Evolutionary conservation across 345 rosid genomes (phyloP), one percentile per base, ranked within the genome.

Genomic region (Geranium rotundifolium): DNA sequence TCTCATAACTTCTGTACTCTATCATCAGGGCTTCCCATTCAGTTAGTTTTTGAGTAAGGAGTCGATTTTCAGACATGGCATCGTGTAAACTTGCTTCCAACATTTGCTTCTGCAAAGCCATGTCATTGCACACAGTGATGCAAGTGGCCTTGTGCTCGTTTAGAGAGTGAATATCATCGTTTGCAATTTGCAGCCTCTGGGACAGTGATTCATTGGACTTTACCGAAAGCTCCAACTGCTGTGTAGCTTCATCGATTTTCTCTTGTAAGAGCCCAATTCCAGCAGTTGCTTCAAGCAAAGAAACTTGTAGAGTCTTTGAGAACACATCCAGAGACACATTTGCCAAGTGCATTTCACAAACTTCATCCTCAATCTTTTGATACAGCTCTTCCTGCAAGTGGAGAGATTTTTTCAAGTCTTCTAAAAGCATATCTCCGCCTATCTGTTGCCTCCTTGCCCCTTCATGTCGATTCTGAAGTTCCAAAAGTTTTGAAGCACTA

Each of bases 301-400:
- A 80, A 71, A 83, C 90, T 65, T 66, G 83, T 61, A 93, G 72
- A 56, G 77, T 76, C 72, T 73, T 84, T 54, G 99, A 87, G 75
- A 85, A 79, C 71, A 93, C 83, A 76, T 90, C 97, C 69, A 93
- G 76, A 72, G 79, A 82, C 46, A 88, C 67, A 72, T 84, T 87
- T 64, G 63, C 77, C 60, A 69, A 79, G 69, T 86, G 87, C 85
- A 83, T 76, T 75, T 88, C 95, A 71, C 69, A 75, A 17, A 80
- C 79, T 69, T 93, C 99, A 71, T 81, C 89, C 76, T 90, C 95
- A 73, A 93, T 83, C 71, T 90, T 93, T 69, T 60, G 75, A 68
- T 84, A 84, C 30, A 89, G 82, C 66, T 85, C 84, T 78, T 84
- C 89, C 81, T 93, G 97, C 72, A 80, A 73, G 64, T 84, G 80